Evolutionary conservation across 2,329 filamentous ascomycete species (phyloP).

Genomic region (Hymenoscyphus salicellus): DNA sequence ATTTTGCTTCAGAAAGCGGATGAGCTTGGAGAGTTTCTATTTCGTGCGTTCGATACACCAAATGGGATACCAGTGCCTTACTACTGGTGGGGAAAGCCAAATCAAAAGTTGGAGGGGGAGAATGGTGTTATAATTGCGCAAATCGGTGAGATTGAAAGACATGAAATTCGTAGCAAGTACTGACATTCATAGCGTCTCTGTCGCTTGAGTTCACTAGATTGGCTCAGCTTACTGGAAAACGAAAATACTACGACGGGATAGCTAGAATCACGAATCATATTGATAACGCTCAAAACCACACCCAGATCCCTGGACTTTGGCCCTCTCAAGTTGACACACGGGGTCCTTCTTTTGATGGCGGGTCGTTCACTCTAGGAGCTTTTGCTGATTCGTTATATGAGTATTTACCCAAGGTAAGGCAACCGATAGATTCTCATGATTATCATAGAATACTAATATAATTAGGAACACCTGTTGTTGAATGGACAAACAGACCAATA

Average conservation of each 20-base stretch:
- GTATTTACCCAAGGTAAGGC: too few relatives aligned
- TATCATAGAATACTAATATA: too few relatives aligned
- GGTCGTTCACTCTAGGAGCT: slow-evolving; percentile 43
- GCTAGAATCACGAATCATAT: too few relatives aligned
- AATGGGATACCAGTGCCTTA: slow-evolving; percentile 2
- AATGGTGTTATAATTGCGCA: slow-evolving; percentile 1
- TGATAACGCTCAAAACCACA: slow-evolving; percentile 41
- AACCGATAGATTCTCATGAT: too few relatives aligned
- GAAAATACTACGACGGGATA: too few relatives aligned
- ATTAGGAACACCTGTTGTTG: too few relatives aligned
- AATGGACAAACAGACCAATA: too few relatives aligned
- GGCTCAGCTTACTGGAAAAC: too few relatives aligned
- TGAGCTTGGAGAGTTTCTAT: not conserved
- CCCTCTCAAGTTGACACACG: slow-evolving; percentile 49
- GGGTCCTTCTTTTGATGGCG: slow-evolving; percentile 53
- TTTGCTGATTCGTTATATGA: too few relatives aligned
- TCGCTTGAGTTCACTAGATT: slow-evolving; percentile 48
- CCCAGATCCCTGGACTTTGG: slow-evolving; percentile 59
- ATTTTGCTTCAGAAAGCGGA: slow-evolving; percentile 1
- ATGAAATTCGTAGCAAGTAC: not conserved
- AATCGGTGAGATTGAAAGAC: not conserved
- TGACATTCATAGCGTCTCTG: slow-evolving; percentile 44
- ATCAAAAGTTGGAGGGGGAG: not conserved
- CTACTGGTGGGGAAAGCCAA: not conserved
- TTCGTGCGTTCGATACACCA: not conserved